Percentiles rank a stretch among this genome's conserved stretches.
phyloP scores from a whole-genome alignment of 345 rosid genomes.

The Salix purpurea region DNA sequence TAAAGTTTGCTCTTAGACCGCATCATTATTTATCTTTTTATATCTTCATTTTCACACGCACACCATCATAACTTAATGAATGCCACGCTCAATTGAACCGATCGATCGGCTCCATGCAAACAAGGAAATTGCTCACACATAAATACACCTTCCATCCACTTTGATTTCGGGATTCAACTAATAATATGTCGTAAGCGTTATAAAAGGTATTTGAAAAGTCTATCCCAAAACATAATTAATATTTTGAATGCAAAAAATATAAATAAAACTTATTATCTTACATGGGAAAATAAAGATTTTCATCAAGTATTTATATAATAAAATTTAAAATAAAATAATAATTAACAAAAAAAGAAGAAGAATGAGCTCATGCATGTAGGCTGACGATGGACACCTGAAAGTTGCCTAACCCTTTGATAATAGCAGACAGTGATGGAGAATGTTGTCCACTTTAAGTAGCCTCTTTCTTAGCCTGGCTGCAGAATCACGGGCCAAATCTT shows the following conservation, averaged over 20 bases:
- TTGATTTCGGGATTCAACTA: background rate
- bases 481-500: background rate
- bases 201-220: no score
- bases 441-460: background rate
- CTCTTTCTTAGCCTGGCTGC: background rate
- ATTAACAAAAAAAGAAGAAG: no score
- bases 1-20: background rate
- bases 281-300: no score
- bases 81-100: background rate
- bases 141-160: background rate
- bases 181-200: no score
- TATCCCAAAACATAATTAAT: no score
- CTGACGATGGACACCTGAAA: background rate
- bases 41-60: background rate
- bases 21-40: background rate
- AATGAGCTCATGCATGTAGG: no score
- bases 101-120: background rate
- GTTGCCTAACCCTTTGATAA: background rate
- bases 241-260: no score
- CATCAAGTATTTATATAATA: no score
- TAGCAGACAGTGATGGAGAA: background rate
- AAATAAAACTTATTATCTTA: no score
- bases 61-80: background rate
- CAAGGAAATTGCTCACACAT: background rate
- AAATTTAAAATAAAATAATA: no score